These are phyloP conservation scores for Spencermartinsiella ligniputridi DNA, from an alignment of 1,139 yeast genomes.

Conservation along the genomic window DNA sequence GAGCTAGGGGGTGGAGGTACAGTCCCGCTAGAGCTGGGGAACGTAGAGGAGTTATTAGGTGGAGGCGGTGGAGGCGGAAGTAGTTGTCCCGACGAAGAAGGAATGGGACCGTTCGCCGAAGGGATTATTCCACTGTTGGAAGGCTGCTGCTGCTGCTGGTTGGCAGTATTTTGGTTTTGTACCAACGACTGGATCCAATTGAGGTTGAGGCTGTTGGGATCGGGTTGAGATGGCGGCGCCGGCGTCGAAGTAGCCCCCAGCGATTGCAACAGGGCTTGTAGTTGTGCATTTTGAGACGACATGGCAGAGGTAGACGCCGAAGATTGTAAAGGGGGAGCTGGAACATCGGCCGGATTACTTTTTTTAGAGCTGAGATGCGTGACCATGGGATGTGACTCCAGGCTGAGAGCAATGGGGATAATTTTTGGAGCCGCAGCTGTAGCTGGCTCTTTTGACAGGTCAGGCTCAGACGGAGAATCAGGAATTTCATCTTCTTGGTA, in stretches of 20 bases:
- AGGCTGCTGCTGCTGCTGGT: neutral
- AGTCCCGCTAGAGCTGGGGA: neutral
- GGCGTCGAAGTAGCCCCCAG: neutral
- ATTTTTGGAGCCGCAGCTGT: constrained; percentile 7
- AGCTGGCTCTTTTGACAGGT: constrained; percentile 5
- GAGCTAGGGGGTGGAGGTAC: constrained; percentile 3
- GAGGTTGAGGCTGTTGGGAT: neutral
- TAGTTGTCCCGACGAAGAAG: neutral
- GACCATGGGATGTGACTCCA: constrained; percentile 13
- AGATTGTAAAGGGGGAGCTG: neutral
- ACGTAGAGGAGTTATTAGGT: neutral
- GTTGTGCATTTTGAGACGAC: too few relatives aligned
- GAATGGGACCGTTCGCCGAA: neutral
- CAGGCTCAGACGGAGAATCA: constrained; percentile 29
- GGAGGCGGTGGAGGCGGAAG: constrained; percentile 2
- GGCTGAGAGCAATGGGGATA: constrained; percentile 15
- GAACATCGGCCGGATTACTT: neutral
- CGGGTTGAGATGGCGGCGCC: neutral
- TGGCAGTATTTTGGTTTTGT: neutral
- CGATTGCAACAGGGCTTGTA: neutral
- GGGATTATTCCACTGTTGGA: neutral
- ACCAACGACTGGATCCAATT: neutral
- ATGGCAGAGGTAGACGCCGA: too few relatives aligned
- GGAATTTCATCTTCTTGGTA: constrained; percentile 28
- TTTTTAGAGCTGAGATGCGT: neutral